A percentile compares a stretch with the other conserved stretches of the same genome.
Evolutionary conservation across 441 rosid species (phyloP).

Genomic region (Populus tomentosa): DNA sequence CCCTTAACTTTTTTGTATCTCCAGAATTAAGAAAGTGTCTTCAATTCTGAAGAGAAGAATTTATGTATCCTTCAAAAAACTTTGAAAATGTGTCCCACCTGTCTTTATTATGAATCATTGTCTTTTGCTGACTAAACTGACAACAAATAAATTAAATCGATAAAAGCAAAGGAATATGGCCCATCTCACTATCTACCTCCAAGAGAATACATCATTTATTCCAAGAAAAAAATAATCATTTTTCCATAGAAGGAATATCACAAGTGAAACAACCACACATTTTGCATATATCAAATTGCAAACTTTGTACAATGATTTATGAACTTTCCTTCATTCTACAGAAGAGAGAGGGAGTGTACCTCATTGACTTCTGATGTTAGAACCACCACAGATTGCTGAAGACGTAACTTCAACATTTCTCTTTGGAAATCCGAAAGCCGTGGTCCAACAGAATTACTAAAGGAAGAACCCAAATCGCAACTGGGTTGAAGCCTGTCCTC

Average conservation of each 20-base stretch:
- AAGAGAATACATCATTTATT: background rate
- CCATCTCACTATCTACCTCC: background rate
- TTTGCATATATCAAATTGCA: background rate
- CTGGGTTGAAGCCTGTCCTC: background rate
- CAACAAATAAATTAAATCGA: background rate
- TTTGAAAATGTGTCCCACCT: background rate
- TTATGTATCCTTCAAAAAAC: background rate
- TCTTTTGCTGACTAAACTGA: background rate
- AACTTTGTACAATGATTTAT: background rate
- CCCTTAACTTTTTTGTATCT: background rate
- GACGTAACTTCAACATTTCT: background rate
- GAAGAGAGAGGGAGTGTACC: background rate
- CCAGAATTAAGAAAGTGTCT: background rate
- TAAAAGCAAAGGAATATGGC: background rate
- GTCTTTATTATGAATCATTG: background rate
- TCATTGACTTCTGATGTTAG: background rate
- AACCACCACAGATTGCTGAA: background rate
- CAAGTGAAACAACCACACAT: background rate
- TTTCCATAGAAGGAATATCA: background rate
- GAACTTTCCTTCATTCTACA: background rate
- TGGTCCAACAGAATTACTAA: background rate
- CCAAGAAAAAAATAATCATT: background rate
- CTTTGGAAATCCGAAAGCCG: background rate
- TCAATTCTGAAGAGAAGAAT: background rate
- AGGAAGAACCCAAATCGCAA: background rate